Percentiles rank a stretch among this genome's conserved stretches.
Conservation (phyloP, 805 yeast genomes). For the Candida peoriensis region DNA sequence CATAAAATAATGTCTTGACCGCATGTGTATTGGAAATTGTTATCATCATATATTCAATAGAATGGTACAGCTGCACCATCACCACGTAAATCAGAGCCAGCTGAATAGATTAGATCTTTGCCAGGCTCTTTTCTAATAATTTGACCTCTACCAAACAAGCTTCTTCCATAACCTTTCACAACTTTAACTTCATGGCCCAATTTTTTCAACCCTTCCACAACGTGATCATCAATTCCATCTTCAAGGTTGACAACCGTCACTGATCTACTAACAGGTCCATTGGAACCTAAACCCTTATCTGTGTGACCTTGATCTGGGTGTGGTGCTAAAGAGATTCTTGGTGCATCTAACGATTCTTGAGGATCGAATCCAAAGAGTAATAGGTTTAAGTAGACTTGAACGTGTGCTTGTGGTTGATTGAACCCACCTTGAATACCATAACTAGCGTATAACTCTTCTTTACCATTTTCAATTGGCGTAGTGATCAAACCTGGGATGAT, state of each 20-base stretch:
- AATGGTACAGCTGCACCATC: conserved; percentile 64
- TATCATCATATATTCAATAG: neutral
- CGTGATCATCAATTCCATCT: conserved; percentile 50
- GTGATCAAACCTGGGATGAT: conserved; percentile 82
- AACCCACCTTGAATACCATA: conserved; percentile 85
- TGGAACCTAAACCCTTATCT: conserved; percentile 55
- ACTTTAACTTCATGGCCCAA: conserved; percentile 56
- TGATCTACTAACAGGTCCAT: conserved; percentile 58
- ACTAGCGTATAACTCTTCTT: conserved; percentile 55
- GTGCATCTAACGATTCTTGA: conserved; percentile 71
- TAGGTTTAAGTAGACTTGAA: conserved; percentile 69
- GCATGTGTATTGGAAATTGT: neutral
- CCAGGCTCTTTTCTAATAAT: conserved; percentile 49
- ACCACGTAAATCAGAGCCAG: conserved; percentile 79
- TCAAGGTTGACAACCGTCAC: conserved; percentile 59
- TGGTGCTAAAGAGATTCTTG: conserved; percentile 62
- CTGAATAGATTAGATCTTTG: conserved; percentile 46
- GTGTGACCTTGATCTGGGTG: conserved; percentile 35
- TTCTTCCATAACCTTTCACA: conserved; percentile 37
- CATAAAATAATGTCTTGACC: too few relatives aligned
- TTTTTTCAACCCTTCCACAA: conserved; percentile 37
- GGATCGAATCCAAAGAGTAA: conserved; percentile 58
- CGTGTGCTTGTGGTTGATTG: conserved; percentile 83
- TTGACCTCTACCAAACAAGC: conserved; percentile 66
- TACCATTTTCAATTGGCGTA: conserved; percentile 26